Conservation (phyloP, 1,284 basidiomycete species). For the Hymenochaete sp. region DNA sequence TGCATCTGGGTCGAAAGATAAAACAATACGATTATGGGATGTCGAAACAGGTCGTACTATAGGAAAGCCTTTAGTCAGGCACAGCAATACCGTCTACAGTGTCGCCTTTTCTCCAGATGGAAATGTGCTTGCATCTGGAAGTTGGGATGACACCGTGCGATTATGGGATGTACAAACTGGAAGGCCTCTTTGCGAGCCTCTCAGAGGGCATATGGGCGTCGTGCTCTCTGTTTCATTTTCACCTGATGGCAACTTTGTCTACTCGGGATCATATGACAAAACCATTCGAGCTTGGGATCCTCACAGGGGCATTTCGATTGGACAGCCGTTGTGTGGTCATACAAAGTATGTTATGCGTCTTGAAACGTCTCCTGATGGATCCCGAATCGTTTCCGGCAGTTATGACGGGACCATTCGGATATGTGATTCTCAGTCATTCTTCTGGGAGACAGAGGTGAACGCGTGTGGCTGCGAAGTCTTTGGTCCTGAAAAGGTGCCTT, state of each 20-base stretch:
- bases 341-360: constrained; percentile 18
- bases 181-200: not conserved
- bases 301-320: not conserved
- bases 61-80: not conserved
- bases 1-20: constrained; percentile 6
- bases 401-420: constrained; percentile 16
- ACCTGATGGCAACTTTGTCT: constrained; percentile 16
- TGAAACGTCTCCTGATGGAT: not conserved
- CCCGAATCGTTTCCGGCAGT: constrained; percentile 9
- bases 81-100: not conserved
- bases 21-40: constrained; percentile 8
- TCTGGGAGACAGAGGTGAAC: no score
- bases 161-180: constrained; percentile 8
- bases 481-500: no score
- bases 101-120: constrained; percentile 4
- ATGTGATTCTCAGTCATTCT: no score
- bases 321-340: not conserved
- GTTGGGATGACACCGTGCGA: not conserved
- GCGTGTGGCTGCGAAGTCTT: no score
- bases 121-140: not conserved
- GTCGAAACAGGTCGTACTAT: not conserved
- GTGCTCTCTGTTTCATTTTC: constrained; percentile 9
- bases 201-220: constrained; percentile 8
- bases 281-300: constrained; percentile 18
- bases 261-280: constrained; percentile 16